phyloP scores from a whole-genome alignment of 1,139 yeast species.

The Lodderomyces oxycetoniae region DNA sequence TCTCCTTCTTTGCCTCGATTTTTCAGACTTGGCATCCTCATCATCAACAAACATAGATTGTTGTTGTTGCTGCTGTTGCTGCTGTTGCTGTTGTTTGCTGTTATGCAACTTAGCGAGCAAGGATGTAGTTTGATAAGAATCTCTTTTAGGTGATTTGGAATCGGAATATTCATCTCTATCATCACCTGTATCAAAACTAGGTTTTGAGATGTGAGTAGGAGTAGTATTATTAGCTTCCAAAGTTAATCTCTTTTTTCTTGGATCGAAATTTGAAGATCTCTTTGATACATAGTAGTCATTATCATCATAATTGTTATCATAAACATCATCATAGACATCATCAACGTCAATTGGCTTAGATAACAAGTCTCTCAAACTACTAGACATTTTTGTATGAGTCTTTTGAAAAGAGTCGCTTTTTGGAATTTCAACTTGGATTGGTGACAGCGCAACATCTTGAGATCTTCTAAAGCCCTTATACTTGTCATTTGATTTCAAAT shows the following conservation, averaged over 20 bases:
- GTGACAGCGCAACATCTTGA: slow-evolving; percentile 23
- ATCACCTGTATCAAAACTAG: slow-evolving; percentile 7
- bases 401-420: slow-evolving; percentile 11
- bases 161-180: slow-evolving; percentile 9
- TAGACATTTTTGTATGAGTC: slow-evolving; percentile 8
- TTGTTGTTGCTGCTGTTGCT: slow-evolving; percentile 1
- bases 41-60: slow-evolving; percentile 1
- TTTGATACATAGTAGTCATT: slow-evolving; percentile 4
- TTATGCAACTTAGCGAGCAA: slow-evolving; percentile 10
- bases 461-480: slow-evolving; percentile 46
- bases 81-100: slow-evolving; percentile 4
- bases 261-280: slow-evolving; percentile 15
- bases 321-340: slow-evolving; percentile 3
- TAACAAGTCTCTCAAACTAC: slow-evolving; percentile 10
- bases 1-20: slow-evolving; percentile 10
- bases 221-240: neutral
- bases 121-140: slow-evolving; percentile 9
- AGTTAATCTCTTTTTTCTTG: slow-evolving; percentile 14
- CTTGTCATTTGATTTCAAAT: slow-evolving; percentile 31
- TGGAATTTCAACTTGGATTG: slow-evolving; percentile 28
- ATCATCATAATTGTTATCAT: slow-evolving; percentile 8
- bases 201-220: slow-evolving; percentile 3
- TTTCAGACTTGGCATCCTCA: slow-evolving; percentile 6
- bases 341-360: slow-evolving; percentile 8
- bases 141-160: slow-evolving; percentile 11